These are phyloP conservation scores for Tillandsia fasciculata DNA, from an alignment of 176 grass and related monocot genomes.

Conservation along the genomic window DNA sequence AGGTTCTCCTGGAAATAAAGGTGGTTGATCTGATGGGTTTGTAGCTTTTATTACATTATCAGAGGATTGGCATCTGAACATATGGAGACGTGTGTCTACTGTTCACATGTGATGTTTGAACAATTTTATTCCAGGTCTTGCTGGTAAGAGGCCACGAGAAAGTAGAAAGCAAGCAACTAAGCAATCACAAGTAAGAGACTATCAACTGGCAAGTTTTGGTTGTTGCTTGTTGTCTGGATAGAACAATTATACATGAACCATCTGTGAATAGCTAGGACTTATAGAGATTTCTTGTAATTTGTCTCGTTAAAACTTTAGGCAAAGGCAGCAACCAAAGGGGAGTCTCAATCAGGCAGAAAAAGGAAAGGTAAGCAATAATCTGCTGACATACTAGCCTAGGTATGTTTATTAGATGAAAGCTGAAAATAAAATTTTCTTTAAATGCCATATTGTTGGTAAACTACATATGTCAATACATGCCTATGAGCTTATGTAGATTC, in stretches of 20 bases:
- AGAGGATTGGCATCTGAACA: not conserved
- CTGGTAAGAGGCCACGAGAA: constrained; percentile 33
- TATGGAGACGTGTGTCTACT: not conserved
- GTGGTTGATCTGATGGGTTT: constrained; percentile 14
- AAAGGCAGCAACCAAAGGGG: constrained; percentile 21
- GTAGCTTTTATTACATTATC: not conserved
- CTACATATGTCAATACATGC: not conserved
- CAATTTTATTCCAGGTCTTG: constrained; percentile 28
- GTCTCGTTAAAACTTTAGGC: constrained; percentile 17
- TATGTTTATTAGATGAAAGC: not conserved
- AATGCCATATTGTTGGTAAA: not conserved
- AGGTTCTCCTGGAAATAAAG: constrained; percentile 50
- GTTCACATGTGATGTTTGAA: constrained; percentile 9
- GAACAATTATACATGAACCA: not conserved
- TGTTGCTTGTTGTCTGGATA: not conserved
- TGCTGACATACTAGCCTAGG: constrained; percentile 13
- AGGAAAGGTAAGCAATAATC: constrained; percentile 49
- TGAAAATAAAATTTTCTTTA: constrained; percentile 5
- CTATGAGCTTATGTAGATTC: not conserved
- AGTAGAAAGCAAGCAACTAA: constrained; percentile 23
- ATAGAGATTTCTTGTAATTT: constrained; percentile 8
- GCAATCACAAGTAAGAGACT: constrained; percentile 14
- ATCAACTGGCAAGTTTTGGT: not conserved
- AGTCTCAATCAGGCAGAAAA: constrained; percentile 23
- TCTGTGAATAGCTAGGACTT: not conserved